phyloP scores from a whole-genome alignment of 306 rosid species.

The Mimosa bimucronata region DNA sequence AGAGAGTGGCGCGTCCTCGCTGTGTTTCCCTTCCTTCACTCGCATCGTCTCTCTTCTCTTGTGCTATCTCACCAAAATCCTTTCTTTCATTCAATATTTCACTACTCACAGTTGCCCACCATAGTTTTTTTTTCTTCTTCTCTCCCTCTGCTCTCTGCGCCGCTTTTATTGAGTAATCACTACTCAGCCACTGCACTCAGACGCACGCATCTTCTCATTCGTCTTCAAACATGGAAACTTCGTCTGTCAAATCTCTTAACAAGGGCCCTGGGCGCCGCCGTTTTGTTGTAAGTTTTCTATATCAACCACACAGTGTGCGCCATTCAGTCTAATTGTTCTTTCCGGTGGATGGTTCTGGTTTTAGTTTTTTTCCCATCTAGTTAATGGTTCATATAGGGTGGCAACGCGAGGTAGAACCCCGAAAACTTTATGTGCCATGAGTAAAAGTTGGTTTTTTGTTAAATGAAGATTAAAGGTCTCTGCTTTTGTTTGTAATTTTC shows the following conservation, averaged over 20 bases:
- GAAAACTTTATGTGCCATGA: neutral
- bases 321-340: neutral
- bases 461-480: neutral
- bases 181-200: neutral
- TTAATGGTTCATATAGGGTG: neutral
- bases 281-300: slow-evolving; percentile 58
- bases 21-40: neutral
- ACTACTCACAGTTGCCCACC: neutral
- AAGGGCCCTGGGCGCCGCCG: slow-evolving; percentile 76
- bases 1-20: neutral
- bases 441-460: neutral
- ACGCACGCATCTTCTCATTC: neutral
- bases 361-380: neutral
- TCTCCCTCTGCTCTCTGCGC: neutral
- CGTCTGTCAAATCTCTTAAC: slow-evolving; percentile 87
- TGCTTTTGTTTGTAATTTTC: neutral
- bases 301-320: neutral
- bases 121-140: neutral
- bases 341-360: neutral
- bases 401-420: neutral
- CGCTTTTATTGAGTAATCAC: neutral
- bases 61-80: neutral
- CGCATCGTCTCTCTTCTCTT: neutral
- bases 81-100: neutral
- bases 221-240: slow-evolving; percentile 60